Conservation (phyloP, 176 grass and related monocot genomes). For the Thinopyrum elongatum region DNA sequence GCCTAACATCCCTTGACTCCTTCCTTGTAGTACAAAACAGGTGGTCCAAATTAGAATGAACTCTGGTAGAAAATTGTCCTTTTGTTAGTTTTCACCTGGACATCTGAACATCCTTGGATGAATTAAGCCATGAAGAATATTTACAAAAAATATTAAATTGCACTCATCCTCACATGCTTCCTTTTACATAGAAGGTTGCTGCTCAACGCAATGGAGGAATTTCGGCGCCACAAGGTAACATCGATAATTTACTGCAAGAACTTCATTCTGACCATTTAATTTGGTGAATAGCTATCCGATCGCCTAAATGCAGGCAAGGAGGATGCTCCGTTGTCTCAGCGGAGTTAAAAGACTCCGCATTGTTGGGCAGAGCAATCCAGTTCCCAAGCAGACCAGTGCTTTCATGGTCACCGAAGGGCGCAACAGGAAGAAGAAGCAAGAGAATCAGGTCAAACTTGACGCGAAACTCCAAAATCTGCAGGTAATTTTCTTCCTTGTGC, state of each 20-base stretch:
- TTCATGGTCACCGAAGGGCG: slow-evolving; percentile 93
- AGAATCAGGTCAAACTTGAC: slow-evolving; percentile 87
- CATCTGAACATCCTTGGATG: background rate
- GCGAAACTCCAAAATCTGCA: slow-evolving; percentile 90
- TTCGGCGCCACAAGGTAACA: slow-evolving; percentile 68
- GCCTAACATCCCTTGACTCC: background rate
- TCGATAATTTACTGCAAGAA: background rate
- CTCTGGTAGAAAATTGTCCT: background rate
- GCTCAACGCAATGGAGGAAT: slow-evolving; percentile 50
- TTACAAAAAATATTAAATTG: slow-evolving; percentile 4
- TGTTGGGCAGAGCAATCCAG: slow-evolving; percentile 47
- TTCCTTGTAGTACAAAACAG: background rate
- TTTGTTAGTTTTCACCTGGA: background rate
- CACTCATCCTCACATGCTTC: slow-evolving; percentile 4
- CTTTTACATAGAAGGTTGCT: slow-evolving; percentile 31
- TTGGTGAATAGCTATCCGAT: too few relatives aligned
- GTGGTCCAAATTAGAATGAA: background rate
- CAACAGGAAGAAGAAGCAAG: slow-evolving; percentile 69
- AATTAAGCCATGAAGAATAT: background rate
- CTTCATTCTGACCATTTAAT: too few relatives aligned
- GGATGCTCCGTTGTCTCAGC: slow-evolving; percentile 63
- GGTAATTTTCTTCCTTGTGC: slow-evolving; percentile 15
- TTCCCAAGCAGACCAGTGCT: slow-evolving; percentile 78
- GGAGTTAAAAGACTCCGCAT: slow-evolving; percentile 63
- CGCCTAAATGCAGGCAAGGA: slow-evolving; percentile 78